Conservation (phyloP, 306 rosid genomes). For the Rosa persica region DNA sequence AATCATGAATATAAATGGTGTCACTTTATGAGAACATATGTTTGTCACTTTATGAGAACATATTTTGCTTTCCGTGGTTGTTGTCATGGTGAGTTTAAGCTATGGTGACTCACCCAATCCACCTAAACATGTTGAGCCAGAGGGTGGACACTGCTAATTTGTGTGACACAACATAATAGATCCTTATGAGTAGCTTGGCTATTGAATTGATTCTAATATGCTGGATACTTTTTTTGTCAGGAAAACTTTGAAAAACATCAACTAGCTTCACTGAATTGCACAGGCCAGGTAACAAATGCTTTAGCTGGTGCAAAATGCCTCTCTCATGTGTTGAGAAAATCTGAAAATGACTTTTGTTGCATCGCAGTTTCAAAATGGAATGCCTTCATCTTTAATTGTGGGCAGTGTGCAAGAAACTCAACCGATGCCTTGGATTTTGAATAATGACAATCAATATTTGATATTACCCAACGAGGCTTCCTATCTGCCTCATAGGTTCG, state of each 20-base stretch:
- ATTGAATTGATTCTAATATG: neutral
- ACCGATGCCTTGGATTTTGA: constrained; percentile 60
- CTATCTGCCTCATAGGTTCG: constrained; percentile 57
- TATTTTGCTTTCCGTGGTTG: neutral
- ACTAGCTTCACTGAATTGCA: constrained; percentile 47
- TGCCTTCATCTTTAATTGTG: constrained; percentile 51
- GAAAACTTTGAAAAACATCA: constrained; percentile 59
- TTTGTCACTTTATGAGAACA: neutral
- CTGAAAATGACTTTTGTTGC: constrained; percentile 23
- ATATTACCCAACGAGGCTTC: constrained; percentile 46
- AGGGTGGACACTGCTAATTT: neutral
- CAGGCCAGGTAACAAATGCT: constrained; percentile 45
- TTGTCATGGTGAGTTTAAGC: constrained; percentile 2
- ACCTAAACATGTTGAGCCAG: constrained; percentile 6
- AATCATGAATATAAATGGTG: neutral
- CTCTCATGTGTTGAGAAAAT: neutral
- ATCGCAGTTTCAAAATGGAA: constrained; percentile 55
- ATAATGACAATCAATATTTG: constrained; percentile 47
- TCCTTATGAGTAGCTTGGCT: neutral
- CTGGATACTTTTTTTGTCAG: constrained; percentile 33
- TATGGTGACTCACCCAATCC: neutral
- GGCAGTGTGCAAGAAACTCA: constrained; percentile 63
- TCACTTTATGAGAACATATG: neutral
- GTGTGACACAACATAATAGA: neutral
- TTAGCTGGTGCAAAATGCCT: constrained; percentile 17